Base-by-base conservation (phyloP, 768 basidiomycete species). In the Steccherinum ochraceum region DNA sequence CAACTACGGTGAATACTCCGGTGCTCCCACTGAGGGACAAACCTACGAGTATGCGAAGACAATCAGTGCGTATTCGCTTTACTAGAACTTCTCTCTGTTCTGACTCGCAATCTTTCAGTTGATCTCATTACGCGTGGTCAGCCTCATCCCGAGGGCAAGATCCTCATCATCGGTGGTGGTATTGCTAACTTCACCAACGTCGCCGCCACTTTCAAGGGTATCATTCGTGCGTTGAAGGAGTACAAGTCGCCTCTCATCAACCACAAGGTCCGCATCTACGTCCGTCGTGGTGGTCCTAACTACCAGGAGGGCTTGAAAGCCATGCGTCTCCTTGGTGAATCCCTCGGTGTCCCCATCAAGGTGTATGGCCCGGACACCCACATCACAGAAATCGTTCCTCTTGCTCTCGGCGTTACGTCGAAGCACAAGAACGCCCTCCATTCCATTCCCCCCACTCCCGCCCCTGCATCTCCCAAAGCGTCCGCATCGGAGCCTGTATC, bases 141-240 rank as follows among this genome's bases (percentile, higher is more conserved):
- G 20, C 84, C 89, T 45, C 78, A 81, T 59, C 75, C 85, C 48
- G 74, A 96, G 46, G 96, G 96, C 76, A 99, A 99, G 74, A 83
- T 98, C 67, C 88, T 98, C 70, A 96, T 99, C 79, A 96, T 99
- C 58, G 96, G 95, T 70, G 96, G 96, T 72, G 95, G 95, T 74
- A 96, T 96, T 56, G 96, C 96, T 75, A 99, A 99, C 83, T 99
- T 99, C 75, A 97, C 93, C 67, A 97, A 99, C 67, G 94, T 98
- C 59, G 96, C 94, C 26, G 87, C 95, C 10, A 98, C 95, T 53
- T 99, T 99, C 88, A 97, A 98, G 79, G 95, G 95, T 56, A 99
- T 98, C 78, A 99, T 99, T 70, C 89, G 84, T 42, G 94, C 96
- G 16, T 79, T 99, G 58, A 87, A 95, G 76, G 89, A 93, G 70